Conservation (phyloP, 225 moss, liverwort and hornwort genomes). For the Polytrichum formosum region DNA sequence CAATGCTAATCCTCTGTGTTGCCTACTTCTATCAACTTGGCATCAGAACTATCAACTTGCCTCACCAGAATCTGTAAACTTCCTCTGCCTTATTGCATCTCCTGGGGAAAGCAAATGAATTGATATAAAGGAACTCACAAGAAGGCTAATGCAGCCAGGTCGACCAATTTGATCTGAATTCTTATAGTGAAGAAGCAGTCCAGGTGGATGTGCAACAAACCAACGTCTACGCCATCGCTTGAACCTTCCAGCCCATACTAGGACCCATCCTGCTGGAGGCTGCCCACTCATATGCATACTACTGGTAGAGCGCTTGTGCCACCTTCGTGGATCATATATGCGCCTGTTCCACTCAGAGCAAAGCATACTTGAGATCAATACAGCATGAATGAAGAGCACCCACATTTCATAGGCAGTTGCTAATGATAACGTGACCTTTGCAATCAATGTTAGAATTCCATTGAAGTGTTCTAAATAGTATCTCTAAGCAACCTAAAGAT, state of each 20-base stretch:
- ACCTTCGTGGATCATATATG: conserved; percentile 91
- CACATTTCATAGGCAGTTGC: too few species aligned
- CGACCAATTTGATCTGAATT: conserved; percentile 95
- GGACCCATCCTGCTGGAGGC: conserved; percentile 98
- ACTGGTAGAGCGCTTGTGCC: conserved; percentile 74
- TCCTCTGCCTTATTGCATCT: too few species aligned
- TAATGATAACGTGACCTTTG: too few species aligned
- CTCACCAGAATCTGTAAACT: too few species aligned
- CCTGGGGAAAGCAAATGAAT: conserved; percentile 10
- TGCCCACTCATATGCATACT: conserved; percentile 61
- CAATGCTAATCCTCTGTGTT: too few species aligned
- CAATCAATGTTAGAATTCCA: too few species aligned
- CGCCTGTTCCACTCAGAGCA: conserved; percentile 40
- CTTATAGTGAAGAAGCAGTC: conserved; percentile 93
- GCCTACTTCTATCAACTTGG: too few species aligned
- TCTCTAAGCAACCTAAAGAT: too few species aligned
- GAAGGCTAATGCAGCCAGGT: conserved; percentile 85
- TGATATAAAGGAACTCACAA: conserved; percentile 32
- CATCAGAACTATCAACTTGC: too few species aligned
- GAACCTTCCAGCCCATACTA: conserved; percentile 98
- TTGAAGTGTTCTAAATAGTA: too few species aligned
- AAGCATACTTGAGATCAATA: conserved; percentile 8
- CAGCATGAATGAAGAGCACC: too few species aligned
- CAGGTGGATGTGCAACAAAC: conserved; percentile 99
- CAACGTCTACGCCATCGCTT: conserved; percentile 98